Evolutionary conservation across 2,329 filamentous ascomycete species (phyloP).

Genomic region (Penicillium janthinellum): DNA sequence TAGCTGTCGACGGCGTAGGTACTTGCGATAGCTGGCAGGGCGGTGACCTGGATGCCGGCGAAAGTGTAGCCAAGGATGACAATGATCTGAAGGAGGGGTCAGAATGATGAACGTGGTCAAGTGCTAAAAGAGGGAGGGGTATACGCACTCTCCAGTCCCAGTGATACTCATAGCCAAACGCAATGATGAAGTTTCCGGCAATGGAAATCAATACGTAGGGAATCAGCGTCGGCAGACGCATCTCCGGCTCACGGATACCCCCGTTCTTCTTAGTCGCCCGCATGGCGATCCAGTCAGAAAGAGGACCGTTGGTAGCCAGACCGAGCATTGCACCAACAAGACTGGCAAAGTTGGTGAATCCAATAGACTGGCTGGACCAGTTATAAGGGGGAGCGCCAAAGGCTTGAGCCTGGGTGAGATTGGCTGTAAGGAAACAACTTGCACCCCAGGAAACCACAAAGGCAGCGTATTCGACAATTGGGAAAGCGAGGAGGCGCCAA

Average conservation of each 20-base stretch:
- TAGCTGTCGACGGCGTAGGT: conserved; percentile 65
- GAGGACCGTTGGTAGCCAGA: conserved; percentile 56
- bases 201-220: conserved; percentile 60
- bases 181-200: conserved; percentile 60
- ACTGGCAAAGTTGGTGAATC: conserved; percentile 62
- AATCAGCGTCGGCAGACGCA: conserved; percentile 59
- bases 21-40: conserved; percentile 60
- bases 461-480: conserved; percentile 63
- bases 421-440: conserved; percentile 60
- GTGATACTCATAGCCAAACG: conserved; percentile 55
- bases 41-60: conserved; percentile 61
- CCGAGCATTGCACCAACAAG: conserved; percentile 58
- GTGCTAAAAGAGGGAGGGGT: not conserved
- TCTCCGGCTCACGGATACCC: conserved; percentile 61
- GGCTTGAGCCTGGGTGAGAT: conserved; percentile 60
- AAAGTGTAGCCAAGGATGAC: conserved; percentile 61
- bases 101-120: not conserved
- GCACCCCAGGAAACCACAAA: conserved; percentile 65
- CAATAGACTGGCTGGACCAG: conserved; percentile 52
- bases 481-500: conserved; percentile 63
- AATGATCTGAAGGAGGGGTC: conserved; percentile 37
- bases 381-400: conserved; percentile 60
- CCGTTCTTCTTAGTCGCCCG: conserved; percentile 55
- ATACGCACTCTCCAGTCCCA: conserved; percentile 56
- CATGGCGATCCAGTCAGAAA: conserved; percentile 61